These are phyloP conservation scores for Malus sylvestris DNA, from an alignment of 306 rosid species.

Conservation along the genomic window DNA sequence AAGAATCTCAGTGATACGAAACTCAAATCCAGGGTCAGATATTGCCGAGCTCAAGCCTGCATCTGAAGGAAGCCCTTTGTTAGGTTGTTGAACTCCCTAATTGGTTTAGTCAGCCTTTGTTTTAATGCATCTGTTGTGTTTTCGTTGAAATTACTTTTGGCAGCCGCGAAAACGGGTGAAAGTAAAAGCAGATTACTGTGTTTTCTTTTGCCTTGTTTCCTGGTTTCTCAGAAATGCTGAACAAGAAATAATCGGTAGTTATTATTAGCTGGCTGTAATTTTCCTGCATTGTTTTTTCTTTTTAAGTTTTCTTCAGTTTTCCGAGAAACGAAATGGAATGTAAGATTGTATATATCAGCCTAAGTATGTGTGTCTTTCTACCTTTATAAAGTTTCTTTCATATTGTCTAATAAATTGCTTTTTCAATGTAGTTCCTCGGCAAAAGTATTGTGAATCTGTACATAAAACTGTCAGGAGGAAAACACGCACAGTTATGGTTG, in stretches of 20 bases:
- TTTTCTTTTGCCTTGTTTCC: neutral
- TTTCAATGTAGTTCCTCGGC: constrained; percentile 73
- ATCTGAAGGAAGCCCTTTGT: constrained; percentile 75
- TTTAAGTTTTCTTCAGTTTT: neutral
- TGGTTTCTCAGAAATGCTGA: neutral
- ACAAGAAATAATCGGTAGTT: neutral
- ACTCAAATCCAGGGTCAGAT: constrained; percentile 66
- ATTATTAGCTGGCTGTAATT: neutral
- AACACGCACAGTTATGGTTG: constrained; percentile 91
- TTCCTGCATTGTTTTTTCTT: neutral
- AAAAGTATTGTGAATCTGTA: constrained; percentile 80
- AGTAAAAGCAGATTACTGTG: neutral
- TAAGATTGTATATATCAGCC: neutral
- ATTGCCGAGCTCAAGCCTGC: constrained; percentile 79
- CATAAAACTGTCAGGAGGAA: constrained; percentile 84
- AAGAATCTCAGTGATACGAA: constrained; percentile 57
- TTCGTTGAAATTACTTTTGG: neutral
- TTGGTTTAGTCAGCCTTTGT: neutral
- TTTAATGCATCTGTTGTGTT: neutral
- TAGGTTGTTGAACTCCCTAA: constrained; percentile 40
- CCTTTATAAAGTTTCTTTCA: neutral
- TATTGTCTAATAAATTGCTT: constrained; percentile 24
- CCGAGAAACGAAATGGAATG: neutral
- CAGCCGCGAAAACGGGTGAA: neutral
- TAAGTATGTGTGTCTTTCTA: neutral